These are phyloP conservation scores for Gymnopus androsaceus DNA, from an alignment of 1,284 basidiomycete species.

Conservation along the genomic window DNA sequence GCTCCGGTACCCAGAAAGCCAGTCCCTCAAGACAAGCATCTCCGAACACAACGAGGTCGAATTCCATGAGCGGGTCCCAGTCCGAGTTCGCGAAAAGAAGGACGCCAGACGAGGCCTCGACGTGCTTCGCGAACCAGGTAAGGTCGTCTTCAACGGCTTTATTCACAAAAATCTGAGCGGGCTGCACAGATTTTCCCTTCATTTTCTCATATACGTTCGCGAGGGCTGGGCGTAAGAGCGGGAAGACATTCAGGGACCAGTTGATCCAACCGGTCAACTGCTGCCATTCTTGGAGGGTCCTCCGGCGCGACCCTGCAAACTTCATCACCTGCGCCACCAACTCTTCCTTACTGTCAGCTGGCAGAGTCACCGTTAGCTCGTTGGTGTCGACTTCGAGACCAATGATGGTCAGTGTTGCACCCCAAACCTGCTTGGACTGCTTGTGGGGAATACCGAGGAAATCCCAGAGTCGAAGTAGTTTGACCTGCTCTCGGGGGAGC, in stretches of 20 bases:
- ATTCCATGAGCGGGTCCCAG: neutral
- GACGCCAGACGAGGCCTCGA: neutral
- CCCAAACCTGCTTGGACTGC: no score
- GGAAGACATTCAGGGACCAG: constrained; percentile 45
- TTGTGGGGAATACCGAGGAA: no score
- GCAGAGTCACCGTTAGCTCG: no score
- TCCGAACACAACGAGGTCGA: neutral
- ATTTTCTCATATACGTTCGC: constrained; percentile 35
- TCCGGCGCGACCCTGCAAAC: no score
- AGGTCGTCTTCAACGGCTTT: neutral
- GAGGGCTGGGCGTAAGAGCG: constrained; percentile 34
- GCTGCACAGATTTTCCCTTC: constrained; percentile 19
- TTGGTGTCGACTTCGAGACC: no score
- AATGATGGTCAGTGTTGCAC: no score
- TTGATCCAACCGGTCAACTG: constrained; percentile 37
- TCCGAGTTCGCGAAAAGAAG: neutral
- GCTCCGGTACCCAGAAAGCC: constrained; percentile 5
- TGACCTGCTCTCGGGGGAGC: no score
- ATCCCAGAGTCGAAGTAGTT: no score
- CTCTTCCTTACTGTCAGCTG: no score
- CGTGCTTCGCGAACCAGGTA: neutral
- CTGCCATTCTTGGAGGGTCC: no score
- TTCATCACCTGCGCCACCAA: no score
- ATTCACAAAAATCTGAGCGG: constrained; percentile 30
- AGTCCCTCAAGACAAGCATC: constrained; percentile 1